Evolutionary conservation across 2,329 filamentous ascomycete species (phyloP), one percentile per base, ranked within the genome.

Genomic region (Sporothrix pallida): DNA sequence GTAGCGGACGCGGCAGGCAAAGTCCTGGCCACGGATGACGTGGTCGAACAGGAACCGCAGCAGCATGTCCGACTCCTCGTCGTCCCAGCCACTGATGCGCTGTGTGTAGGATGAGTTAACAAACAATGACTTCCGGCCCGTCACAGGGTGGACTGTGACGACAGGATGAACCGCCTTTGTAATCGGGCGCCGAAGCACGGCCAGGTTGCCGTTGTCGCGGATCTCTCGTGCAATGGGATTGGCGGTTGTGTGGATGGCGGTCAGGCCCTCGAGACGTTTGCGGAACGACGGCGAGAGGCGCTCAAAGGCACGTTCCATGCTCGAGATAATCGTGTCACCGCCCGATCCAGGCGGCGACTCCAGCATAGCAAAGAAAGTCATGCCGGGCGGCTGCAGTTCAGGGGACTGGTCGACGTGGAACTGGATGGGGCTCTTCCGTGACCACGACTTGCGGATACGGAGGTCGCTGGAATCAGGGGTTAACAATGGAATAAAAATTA

Each of bases 311-410:
- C 92, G 91, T 72, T 71, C n/a, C 70, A 75, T 42, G 74, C 72
- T 92, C 67, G 87, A 90, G 79, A 97, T 97, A 4, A 97, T 84
- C 0, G 94, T 97, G 80, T 97, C 94, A 63, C 94, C 94, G 42
- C 94, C 95, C 0, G 89, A 90, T 46, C 88, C 86, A 0, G 67
- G 76, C 5, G 94, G 94, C 50, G 88, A 91, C 79, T 97, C 94
- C n/a, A 97, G 87, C 72, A 94, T 86, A 80, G 97, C 97, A 52
- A 97, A 83, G 82, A 97, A 97, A 0, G 95, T 97, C 0, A 94
- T 97, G 26, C 94, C 93, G 0, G 95, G 94, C 0, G 95, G 94
- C 83, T 98, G 94, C 76, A 89, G 84, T 84, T 97, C 95, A 80
- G 77, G 76, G 1, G 77, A 78, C 73, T 78, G 77, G 72, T 78